Evolutionary conservation across 352 stramenopile genomes (phyloP), one percentile per base, ranked within the genome.

Genomic region (Phytophthora citricola): DNA sequence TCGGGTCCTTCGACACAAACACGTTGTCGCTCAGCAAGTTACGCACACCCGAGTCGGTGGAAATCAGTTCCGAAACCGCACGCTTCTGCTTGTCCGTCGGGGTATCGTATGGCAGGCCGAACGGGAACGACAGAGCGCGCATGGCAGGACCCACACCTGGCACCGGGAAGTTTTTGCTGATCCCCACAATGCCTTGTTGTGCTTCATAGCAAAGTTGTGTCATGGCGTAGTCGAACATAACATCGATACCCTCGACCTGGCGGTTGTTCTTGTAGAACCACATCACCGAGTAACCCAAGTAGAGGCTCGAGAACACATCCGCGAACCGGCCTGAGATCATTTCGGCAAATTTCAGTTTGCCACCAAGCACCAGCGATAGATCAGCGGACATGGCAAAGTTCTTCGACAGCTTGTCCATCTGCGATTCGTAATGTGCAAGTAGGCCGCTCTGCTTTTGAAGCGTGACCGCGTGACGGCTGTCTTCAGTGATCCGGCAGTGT

Each of bases 301-400:
- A 99, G 51, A 99, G 91, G 66, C 92, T 98, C 38, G 94, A 98
- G 64, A 99, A 94, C 11, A 98, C 95, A 82, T 99, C 97, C 0
- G 97, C 90, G 63, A 99, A 97, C 38, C 97, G 87, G 24, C 97
- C 97, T 71, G 97, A 98, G 31, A 99, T 85, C 81, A 99, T 97
- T 76, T 99, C 97, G 49, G 98, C 96, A 74, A 99, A 99, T 81
- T 99, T 99, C 29, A 99, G 85, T 67, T 98, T 97, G 46, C 97
- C 97, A 40, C 97, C 97, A 48, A 99, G 86, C 62, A 98, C 97
- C 32, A 99, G 90, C 63, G 96, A 95, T 14, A 99, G 66, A 73
- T 99, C 97, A 1, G 95, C 86, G 39, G 88, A 97, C 64, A 98
- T 81, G 17, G 97, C 97, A 81, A 99, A 99, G 78, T 99, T 99